Percentiles rank a stretch among this genome's conserved stretches.
phyloP scores from a whole-genome alignment of 257 asterid species.

The Capsicum pubescens region DNA sequence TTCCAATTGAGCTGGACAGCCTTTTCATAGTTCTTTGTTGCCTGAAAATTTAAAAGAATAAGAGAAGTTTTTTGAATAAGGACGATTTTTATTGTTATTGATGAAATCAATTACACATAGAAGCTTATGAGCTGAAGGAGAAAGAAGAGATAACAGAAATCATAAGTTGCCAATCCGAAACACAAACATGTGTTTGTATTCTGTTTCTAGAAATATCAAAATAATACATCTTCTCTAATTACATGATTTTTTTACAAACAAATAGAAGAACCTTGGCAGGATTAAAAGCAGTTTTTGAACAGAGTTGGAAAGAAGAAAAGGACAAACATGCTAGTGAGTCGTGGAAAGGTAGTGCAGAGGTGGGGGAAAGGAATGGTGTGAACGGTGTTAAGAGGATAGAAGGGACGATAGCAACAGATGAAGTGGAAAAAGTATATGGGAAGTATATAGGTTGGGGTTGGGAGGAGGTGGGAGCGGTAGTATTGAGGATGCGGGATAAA shows the following conservation, averaged over 20 bases:
- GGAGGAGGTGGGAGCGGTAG: background rate
- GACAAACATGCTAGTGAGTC: background rate
- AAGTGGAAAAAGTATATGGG: background rate
- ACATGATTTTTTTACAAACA: background rate
- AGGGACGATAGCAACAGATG: constrained; percentile 3
- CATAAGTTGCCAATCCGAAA: constrained; percentile 11
- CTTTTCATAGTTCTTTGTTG: constrained; percentile 88
- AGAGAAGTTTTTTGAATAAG: constrained; percentile 23
- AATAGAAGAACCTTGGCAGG: constrained; percentile 4
- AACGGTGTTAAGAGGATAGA: background rate
- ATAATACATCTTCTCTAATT: background rate
- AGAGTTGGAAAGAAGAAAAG: constrained; percentile 21
- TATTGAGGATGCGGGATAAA: background rate
- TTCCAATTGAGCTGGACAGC: constrained; percentile 99
- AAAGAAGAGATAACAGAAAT: constrained; percentile 20
- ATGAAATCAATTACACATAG: background rate
- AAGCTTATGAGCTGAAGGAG: background rate
- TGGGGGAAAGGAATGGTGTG: constrained; percentile 10
- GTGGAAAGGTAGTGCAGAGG: constrained; percentile 25
- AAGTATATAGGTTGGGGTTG: constrained; percentile 6
- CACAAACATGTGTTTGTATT: background rate
- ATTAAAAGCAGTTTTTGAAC: background rate
- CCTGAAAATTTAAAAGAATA: constrained; percentile 60
- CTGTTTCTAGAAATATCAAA: constrained; percentile 6
- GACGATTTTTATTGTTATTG: background rate